Evolutionary conservation across 441 rosid genomes (phyloP).

Genomic region (Viola pubescens): DNA sequence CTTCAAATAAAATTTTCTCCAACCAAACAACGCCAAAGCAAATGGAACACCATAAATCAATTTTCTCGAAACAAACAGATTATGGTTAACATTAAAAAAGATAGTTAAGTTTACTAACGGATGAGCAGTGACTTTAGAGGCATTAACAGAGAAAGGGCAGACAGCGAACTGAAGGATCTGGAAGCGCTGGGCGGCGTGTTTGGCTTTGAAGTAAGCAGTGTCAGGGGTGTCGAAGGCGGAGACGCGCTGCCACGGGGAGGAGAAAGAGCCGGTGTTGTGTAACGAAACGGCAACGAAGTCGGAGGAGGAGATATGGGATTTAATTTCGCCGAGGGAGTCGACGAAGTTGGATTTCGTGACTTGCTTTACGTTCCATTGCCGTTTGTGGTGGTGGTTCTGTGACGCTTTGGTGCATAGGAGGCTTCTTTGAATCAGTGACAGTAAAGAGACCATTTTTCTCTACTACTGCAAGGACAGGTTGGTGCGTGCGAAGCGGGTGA

Average conservation of each 20-base stretch:
- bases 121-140: constrained; percentile 46
- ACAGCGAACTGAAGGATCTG: constrained; percentile 74
- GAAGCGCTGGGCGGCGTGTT: constrained; percentile 61
- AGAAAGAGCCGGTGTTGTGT: constrained; percentile 56
- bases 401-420: constrained; percentile 31
- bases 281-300: constrained; percentile 67
- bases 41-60: neutral
- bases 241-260: constrained; percentile 77
- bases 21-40: too few species aligned
- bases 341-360: constrained; percentile 55
- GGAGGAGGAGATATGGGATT: constrained; percentile 43
- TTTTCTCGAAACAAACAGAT: neutral
- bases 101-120: constrained; percentile 37
- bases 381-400: constrained; percentile 12
- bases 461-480: too few species aligned
- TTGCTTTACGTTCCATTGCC: constrained; percentile 49
- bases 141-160: constrained; percentile 58
- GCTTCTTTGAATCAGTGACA: constrained; percentile 27
- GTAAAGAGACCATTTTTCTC: constrained; percentile 12
- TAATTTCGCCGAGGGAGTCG: constrained; percentile 38
- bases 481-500: neutral
- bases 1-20: neutral
- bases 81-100: neutral
- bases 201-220: constrained; percentile 64
- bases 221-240: constrained; percentile 59